These are phyloP conservation scores for Aspergillus pseudonomiae DNA, from an alignment of 2,329 filamentous ascomycete species.

Conservation along the genomic window DNA sequence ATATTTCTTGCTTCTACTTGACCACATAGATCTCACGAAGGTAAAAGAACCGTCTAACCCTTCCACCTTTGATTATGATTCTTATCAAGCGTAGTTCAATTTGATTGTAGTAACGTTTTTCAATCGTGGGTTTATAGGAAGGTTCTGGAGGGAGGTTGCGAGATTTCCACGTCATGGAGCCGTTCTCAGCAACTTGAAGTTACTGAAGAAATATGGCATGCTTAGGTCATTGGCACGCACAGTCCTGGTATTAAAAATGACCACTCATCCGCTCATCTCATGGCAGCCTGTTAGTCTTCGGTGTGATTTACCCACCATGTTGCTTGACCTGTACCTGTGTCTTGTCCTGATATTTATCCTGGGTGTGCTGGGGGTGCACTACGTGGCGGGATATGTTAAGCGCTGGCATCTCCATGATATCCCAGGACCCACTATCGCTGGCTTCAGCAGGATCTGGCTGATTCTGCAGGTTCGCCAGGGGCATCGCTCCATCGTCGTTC, in stretches of 20 bases:
- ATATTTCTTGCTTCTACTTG: not conserved
- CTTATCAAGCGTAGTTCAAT: not conserved
- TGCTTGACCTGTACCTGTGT: not conserved
- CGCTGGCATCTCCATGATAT: not conserved
- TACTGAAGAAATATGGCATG: not conserved
- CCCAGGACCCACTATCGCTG: not conserved
- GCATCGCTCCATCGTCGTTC: not conserved
- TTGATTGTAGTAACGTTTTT: too few relatives aligned
- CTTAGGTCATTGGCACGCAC: not conserved
- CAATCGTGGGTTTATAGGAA: not conserved
- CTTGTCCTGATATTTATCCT: not conserved
- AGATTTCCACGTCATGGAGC: not conserved
- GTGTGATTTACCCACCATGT: not conserved
- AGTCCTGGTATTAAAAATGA: not conserved
- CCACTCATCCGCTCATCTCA: not conserved
- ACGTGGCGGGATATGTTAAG: not conserved
- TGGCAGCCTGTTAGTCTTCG: not conserved
- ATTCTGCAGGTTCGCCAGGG: not conserved
- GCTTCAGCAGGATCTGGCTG: not conserved
- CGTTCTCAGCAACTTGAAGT: not conserved
- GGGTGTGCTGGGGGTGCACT: not conserved
- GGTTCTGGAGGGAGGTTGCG: not conserved
- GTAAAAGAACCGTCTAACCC: not conserved
- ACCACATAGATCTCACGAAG: not conserved
- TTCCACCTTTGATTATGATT: accelerated